Evolutionary conservation across 2,329 filamentous ascomycete species (phyloP), one percentile per base, ranked within the genome.

Genomic region (Cercospora zeina): DNA sequence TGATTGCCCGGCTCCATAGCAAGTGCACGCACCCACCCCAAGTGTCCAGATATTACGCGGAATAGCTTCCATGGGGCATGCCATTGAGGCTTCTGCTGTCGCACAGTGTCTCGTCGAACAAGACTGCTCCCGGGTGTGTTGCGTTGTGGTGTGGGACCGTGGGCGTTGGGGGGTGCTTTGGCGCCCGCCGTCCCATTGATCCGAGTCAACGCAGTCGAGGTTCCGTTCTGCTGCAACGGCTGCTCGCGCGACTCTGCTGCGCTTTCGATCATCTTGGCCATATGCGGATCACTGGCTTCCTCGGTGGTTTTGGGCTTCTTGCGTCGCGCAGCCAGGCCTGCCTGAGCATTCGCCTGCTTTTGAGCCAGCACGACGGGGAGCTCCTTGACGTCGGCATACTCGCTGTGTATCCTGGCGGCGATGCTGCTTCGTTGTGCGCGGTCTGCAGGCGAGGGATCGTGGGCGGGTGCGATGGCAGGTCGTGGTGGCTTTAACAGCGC

Each of bases 61-160:
- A 96, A 96, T 63, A 97, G 82, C 83, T 97, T 97, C 95, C 96
- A 99, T 11, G 96, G 96, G 64, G 93, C 86, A 75, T 99, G 95
- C 95, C 95, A 99, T 62, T 97, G 89, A 0, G 96, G 96, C 75
- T 88, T 91, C 61, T 87, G 82, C 69, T 88, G 87, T 69, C 85
- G 81, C 59, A 88, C 83, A 14, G 83, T 85, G 45, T 87, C 85
- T 69, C 86, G 82, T 62, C 86, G 80, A 16, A 89, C 84, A 61
- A 89, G 75, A 67, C 85, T 86, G 61, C 81, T 82, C 1, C 80
- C 80, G 14, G 80, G 80, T 30, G 80, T 76, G 57, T 83, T 77
- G 54, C 77, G 76, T 66, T 81, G 80, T 21, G 78, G 77, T 34
- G 81, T 83, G 13, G 82, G 81, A 9, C 82, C 82, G 62, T 82